Evolutionary conservation across 257 asterid genomes (phyloP), one percentile per base, ranked within the genome.

Genomic region (Capsicum chinense): DNA sequence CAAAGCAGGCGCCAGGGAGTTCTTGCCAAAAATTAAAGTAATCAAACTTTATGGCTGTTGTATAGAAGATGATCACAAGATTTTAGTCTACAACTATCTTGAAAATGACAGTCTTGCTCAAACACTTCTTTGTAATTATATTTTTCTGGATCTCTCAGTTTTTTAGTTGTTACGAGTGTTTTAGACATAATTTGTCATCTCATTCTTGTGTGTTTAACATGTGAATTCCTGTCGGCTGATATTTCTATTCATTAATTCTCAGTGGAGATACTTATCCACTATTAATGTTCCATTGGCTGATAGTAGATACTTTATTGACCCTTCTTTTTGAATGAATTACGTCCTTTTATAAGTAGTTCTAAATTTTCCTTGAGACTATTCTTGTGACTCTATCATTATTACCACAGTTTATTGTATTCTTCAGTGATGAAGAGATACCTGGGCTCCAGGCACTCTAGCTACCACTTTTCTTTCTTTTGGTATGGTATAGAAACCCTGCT

Each of bases 361-460:
- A 97, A 92, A 91, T 98, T 6, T 97, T 95, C 89, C 93, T 97
- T 16, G 99, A 97, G 90, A 97, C 99, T 79, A 92, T 88, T 81
- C 89, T 93, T 21, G 99, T 93, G 82, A 90, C 98, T 9, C 79
- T 97, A 83, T 86, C 98, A 58, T 87, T 97, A 83, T 88, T 97
- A 85, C 98, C 98, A 6, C 92, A 92, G 62, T 97, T 97, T 83
- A 90, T 97, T 87, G 93, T 92, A 84, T 97, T 97, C 95, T 97
- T 97, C 87, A 88, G 96, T 69, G 99, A 97, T 37, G 98, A 90
- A 74, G 98, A 94, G 90, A 94, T 97, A 85, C 93, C 97, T 83
- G 98, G 97, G 85, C 99, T 82, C 98, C 98, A 33, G 94, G 98
- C 87, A 93, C 92, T 74, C 98, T 93, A 66, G 99, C 98, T 73